Evolutionary conservation across 2,329 filamentous ascomycete genomes (phyloP).

Genomic region (Colletotrichum somersetense): DNA sequence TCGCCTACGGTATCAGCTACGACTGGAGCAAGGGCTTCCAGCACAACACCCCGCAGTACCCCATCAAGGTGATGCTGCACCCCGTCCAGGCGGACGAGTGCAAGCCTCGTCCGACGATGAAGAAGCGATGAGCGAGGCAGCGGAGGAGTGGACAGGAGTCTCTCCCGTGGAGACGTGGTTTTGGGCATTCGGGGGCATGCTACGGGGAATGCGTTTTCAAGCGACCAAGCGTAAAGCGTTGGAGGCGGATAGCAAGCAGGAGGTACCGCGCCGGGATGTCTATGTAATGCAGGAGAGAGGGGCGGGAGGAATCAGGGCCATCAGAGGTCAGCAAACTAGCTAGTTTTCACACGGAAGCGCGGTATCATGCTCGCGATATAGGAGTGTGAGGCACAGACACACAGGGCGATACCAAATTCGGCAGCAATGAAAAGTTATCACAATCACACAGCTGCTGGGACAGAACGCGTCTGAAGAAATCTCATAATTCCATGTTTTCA

Average conservation of each 20-base stretch:
- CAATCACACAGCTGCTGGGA: background rate
- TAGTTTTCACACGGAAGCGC: slow-evolving; percentile 19
- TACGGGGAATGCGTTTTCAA: background rate
- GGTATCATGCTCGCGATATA: slow-evolving; percentile 14
- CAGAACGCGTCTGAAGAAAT: background rate
- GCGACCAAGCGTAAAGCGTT: background rate
- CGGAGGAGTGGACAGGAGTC: background rate
- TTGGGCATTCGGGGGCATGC: slow-evolving; percentile 1
- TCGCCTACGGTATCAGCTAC: slow-evolving; percentile 92
- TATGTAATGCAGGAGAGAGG: slow-evolving; percentile 20
- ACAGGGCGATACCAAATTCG: slow-evolving; percentile 39
- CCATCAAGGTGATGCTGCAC: slow-evolving; percentile 89
- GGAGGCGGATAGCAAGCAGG: background rate
- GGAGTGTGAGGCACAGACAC: slow-evolving; percentile 33
- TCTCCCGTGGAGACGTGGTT: background rate
- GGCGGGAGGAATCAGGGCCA: slow-evolving; percentile 1
- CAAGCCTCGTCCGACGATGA: slow-evolving; percentile 70
- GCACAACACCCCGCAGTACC: slow-evolving; percentile 79
- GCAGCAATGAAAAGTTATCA: slow-evolving; percentile 35
- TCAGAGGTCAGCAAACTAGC: background rate
- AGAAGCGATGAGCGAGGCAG: slow-evolving; percentile 64
- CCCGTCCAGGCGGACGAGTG: slow-evolving; percentile 74
- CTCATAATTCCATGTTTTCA: background rate
- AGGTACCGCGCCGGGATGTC: background rate
- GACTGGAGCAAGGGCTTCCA: slow-evolving; percentile 99